Conservation (phyloP, 176 grass and related monocot species). For the Bromus sterilis region DNA sequence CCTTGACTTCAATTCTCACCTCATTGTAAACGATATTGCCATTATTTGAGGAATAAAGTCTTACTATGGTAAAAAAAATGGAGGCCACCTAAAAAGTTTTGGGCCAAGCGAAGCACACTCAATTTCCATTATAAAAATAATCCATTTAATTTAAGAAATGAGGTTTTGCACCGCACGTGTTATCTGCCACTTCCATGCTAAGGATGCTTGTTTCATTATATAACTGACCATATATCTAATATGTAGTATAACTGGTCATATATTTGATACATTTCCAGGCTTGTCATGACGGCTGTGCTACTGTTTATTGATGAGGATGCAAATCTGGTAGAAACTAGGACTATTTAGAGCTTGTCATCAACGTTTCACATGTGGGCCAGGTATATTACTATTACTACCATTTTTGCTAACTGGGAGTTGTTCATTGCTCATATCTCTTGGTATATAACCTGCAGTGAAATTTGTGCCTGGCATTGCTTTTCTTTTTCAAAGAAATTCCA, state of each 20-base stretch:
- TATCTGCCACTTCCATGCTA: not conserved
- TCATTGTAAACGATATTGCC: too few relatives aligned
- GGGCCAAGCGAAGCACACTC: too few relatives aligned
- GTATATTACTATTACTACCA: slow-evolving; percentile 14
- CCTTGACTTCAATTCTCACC: too few relatives aligned
- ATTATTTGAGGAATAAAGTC: too few relatives aligned
- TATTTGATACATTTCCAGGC: slow-evolving; percentile 44
- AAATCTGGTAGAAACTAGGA: slow-evolving; percentile 54
- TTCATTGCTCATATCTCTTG: not conserved
- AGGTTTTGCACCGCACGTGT: too few relatives aligned
- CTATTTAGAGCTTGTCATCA: slow-evolving; percentile 37
- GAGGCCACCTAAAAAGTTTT: too few relatives aligned
- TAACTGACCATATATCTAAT: not conserved
- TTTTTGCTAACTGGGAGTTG: not conserved
- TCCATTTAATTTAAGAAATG: too few relatives aligned
- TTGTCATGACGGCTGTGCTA: slow-evolving; percentile 76
- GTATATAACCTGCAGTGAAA: not conserved
- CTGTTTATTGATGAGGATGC: slow-evolving; percentile 78
- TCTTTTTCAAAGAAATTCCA: slow-evolving; percentile 2
- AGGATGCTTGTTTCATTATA: not conserved
- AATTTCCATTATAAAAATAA: too few relatives aligned
- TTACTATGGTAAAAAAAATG: too few relatives aligned
- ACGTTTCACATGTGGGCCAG: slow-evolving; percentile 1
- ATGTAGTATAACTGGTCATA: not conserved
- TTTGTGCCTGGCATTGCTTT: not conserved